Evolutionary conservation across 1,284 basidiomycete genomes (phyloP), one percentile per base, ranked within the genome.

Genomic region (Puccinia polysora): DNA sequence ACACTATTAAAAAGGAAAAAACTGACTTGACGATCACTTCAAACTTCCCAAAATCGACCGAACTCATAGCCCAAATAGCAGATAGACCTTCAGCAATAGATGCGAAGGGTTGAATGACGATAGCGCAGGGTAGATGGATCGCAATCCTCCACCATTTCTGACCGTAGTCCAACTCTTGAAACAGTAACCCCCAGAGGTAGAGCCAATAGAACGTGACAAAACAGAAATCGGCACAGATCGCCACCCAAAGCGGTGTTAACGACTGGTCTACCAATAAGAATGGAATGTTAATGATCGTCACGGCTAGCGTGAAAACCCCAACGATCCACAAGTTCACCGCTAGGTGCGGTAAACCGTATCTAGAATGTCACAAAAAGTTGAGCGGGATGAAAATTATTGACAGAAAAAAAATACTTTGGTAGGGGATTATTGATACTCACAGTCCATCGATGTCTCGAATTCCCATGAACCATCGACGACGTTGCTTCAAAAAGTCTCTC

Each of bases 271-370:
- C 56, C n/a, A 71, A 36, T 30, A 76, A 74, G 74, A 81, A 80
- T 12, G 79, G 79, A 52, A 81, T 76, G 77, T 81, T 81, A 78
- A 81, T 77, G 75, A 81, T 74, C 45, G 80, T 81, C 4, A 79
- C 80, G 25, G 78, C 79, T 62, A 81, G 76, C 58, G 80, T 81
- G 69, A 81, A 80, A 59, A 81, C 80, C 73, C 80, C 80, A 59
- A 80, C 80, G 4, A 79, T 80, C 80, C 80, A 81, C 20, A 81
- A 71, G 76, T 81, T 81, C 78, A 81, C 80, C 49, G 80, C 80
- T 43, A 81, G 76, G 75, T 81, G 77, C 2, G 80, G 80, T 18
- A 81, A 75, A 67, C 79, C 78, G 77, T 80, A 81, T 23, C 80
- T 75, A 23, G 77, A 77, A 74, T 79, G 76, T 74, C 79, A 78